Percentiles rank a stretch among this genome's conserved stretches.
These are phyloP conservation scores for Brasilioporus rufonigricans DNA, from an alignment of 768 basidiomycete genomes.

Conservation along the genomic window DNA sequence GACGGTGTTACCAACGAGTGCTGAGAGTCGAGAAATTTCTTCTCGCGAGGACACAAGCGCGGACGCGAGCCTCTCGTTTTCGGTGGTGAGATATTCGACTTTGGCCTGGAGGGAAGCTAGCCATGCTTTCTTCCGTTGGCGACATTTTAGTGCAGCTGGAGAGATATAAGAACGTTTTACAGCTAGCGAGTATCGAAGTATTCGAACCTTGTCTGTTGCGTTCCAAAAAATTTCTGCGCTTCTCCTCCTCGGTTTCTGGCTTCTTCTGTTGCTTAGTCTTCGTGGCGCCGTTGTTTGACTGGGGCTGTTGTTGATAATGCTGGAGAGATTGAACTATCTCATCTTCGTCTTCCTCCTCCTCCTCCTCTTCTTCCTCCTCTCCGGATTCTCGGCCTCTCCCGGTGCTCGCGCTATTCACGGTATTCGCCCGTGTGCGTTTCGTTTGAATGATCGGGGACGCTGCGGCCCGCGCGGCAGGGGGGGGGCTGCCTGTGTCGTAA, in stretches of 20 bases:
- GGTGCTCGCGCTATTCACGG: slow-evolving; percentile 30
- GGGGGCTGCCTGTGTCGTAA: slow-evolving; percentile 45
- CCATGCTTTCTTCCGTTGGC: slow-evolving; percentile 99
- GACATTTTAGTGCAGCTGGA: slow-evolving; percentile 94
- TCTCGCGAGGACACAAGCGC: slow-evolving; percentile 88
- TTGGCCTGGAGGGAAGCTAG: slow-evolving; percentile 88
- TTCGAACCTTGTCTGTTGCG: slow-evolving; percentile 89
- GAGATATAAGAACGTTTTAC: slow-evolving; percentile 4
- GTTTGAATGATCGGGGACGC: slow-evolving; percentile 19
- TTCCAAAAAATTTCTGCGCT: slow-evolving; percentile 94
- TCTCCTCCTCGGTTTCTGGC: slow-evolving; percentile 97
- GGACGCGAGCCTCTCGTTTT: slow-evolving; percentile 90
- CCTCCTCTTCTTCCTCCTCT: slow-evolving; percentile 39
- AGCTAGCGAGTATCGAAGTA: not conserved
- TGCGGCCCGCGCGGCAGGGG: slow-evolving; percentile 28
- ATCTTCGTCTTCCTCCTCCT: slow-evolving; percentile 40
- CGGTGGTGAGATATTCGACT: slow-evolving; percentile 87
- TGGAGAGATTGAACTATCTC: slow-evolving; percentile 14
- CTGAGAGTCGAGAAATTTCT: slow-evolving; percentile 82
- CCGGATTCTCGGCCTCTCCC: slow-evolving; percentile 37
- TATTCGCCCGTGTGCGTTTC: slow-evolving; percentile 40
- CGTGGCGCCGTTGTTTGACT: slow-evolving; percentile 7
- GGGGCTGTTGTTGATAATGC: slow-evolving; percentile 21
- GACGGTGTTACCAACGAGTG: slow-evolving; percentile 65
- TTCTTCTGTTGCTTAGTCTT: slow-evolving; percentile 51